Conservation (phyloP, 2,329 filamentous ascomycete genomes). For the Ceratocystiopsis brevicomis region DNA sequence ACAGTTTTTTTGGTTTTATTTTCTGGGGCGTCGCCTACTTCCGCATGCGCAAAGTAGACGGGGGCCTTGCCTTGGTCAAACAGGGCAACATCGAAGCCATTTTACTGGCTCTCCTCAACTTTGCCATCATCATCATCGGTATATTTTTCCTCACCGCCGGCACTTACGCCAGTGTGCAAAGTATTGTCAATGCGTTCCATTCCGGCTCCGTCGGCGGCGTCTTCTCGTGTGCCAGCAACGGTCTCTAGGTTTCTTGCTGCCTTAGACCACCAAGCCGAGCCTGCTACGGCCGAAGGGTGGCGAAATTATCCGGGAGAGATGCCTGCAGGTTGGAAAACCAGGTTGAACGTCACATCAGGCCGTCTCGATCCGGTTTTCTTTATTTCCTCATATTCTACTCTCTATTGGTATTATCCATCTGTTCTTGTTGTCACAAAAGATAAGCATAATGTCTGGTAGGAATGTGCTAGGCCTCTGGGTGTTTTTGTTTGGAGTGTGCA, state of each 20-base stretch:
- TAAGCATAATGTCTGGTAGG: too few relatives aligned
- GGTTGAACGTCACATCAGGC: too few relatives aligned
- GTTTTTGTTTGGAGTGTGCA: too few relatives aligned
- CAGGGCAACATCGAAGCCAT: conserved; percentile 31
- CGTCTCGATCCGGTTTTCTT: too few relatives aligned
- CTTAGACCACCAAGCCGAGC: not conserved
- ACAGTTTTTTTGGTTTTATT: conserved; percentile 88
- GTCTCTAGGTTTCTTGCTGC: conserved; percentile 23
- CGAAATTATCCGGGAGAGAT: too few relatives aligned
- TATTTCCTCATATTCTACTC: too few relatives aligned
- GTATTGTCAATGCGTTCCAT: conserved; percentile 55
- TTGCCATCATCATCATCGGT: conserved; percentile 54
- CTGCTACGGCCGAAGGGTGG: too few relatives aligned
- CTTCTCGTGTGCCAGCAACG: conserved; percentile 57
- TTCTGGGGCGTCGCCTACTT: conserved; percentile 79
- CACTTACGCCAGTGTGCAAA: conserved; percentile 61
- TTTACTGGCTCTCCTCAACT: conserved; percentile 45
- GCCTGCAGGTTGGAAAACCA: too few relatives aligned
- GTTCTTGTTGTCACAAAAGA: too few relatives aligned
- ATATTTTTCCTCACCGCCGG: conserved; percentile 66
- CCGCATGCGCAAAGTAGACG: conserved; percentile 51
- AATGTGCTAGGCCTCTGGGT: too few relatives aligned
- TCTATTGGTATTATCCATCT: too few relatives aligned
- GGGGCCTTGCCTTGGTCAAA: conserved; percentile 31
- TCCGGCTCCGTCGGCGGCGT: conserved; percentile 45